These are phyloP conservation scores for Ploettnerulaceae sp. DNA, from an alignment of 2,329 filamentous ascomycete genomes.

Conservation along the genomic window DNA sequence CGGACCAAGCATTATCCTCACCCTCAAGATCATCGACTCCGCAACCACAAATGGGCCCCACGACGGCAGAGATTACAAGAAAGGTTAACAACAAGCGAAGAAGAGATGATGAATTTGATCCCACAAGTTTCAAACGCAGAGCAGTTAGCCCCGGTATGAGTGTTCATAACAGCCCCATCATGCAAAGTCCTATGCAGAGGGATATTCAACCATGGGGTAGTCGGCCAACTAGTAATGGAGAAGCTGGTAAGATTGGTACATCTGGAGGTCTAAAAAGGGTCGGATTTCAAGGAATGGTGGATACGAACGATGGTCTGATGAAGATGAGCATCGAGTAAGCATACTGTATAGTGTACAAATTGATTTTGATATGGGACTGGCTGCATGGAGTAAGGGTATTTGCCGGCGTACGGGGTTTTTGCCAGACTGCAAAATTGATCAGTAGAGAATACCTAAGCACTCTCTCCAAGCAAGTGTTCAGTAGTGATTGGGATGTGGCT, in stretches of 20 bases:
- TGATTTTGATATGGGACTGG: neutral
- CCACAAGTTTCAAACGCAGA: slow-evolving; percentile 80
- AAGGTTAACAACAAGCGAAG: slow-evolving; percentile 79
- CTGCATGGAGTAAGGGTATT: neutral
- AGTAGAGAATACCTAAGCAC: neutral
- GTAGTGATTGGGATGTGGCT: too few relatives aligned
- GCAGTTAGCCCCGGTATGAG: slow-evolving; percentile 91
- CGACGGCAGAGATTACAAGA: slow-evolving; percentile 68
- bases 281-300: slow-evolving; percentile 87
- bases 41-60: slow-evolving; percentile 44
- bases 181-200: slow-evolving; percentile 76
- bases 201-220: slow-evolving; percentile 70
- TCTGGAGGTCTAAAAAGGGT: slow-evolving; percentile 50
- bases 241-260: slow-evolving; percentile 45
- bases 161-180: slow-evolving; percentile 81
- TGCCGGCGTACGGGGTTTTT: neutral
- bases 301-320: slow-evolving; percentile 93
- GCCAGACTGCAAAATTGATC: neutral
- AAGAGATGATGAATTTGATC: slow-evolving; percentile 86
- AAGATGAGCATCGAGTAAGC: slow-evolving; percentile 88
- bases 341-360: neutral
- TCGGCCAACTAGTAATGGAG: slow-evolving; percentile 54
- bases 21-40: slow-evolving; percentile 32
- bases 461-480: too few relatives aligned
- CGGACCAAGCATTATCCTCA: slow-evolving; percentile 27